These are phyloP conservation scores for Rhodamnia argentea DNA, from an alignment of 345 rosid species.

Conservation along the genomic window DNA sequence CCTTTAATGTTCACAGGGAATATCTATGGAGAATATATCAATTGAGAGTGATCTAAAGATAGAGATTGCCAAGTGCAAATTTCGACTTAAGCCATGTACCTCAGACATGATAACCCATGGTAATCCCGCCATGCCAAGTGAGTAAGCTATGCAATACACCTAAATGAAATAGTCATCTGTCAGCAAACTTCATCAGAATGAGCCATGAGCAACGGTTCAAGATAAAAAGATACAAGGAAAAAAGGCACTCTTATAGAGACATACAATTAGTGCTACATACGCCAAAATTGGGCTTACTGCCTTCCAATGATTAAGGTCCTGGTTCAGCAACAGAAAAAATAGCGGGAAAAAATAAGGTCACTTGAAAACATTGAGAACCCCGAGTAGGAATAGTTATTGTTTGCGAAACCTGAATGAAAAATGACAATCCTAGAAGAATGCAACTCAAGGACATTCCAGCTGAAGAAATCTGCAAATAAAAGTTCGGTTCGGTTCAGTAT, in stretches of 20 bases:
- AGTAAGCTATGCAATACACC: conserved; percentile 17
- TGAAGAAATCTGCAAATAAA: not conserved
- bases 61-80: not conserved
- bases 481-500: not conserved
- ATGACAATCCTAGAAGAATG: not conserved
- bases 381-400: not conserved
- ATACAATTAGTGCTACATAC: not conserved
- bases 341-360: not conserved
- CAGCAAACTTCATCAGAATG: not conserved
- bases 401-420: not conserved
- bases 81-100: conserved; percentile 14
- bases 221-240: not conserved
- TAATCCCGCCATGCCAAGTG: not conserved
- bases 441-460: not conserved
- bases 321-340: not conserved
- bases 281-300: not conserved
- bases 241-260: not conserved
- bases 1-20: conserved; percentile 23
- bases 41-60: not conserved
- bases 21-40: not conserved
- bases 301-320: not conserved
- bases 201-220: not conserved
- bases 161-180: not conserved
- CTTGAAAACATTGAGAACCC: not conserved
- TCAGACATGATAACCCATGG: conserved; percentile 35